Conservation (phyloP, 1,284 basidiomycete genomes). For the Lignosus rhinocerotis region DNA sequence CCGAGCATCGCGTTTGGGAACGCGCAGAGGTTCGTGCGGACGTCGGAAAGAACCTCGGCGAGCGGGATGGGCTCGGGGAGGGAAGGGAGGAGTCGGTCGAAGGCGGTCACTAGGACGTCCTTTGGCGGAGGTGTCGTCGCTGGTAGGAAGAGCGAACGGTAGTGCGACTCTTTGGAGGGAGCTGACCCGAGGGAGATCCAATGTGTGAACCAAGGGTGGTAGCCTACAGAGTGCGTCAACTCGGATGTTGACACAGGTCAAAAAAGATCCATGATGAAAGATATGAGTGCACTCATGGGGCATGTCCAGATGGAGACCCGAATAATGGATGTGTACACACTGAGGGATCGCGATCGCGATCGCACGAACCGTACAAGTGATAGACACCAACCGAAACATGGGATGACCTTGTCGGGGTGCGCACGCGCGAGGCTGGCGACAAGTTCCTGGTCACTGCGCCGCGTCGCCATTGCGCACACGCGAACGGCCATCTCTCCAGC, state of each 20-base stretch:
- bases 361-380: background rate
- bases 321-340: background rate
- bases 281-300: background rate
- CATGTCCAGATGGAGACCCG: too few relatives aligned
- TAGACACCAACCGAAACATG: constrained; percentile 65
- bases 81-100: constrained; percentile 51
- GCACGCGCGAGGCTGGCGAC: constrained; percentile 59
- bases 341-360: background rate
- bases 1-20: constrained; percentile 76
- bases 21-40: constrained; percentile 55
- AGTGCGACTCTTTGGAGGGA: constrained; percentile 63
- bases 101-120: constrained; percentile 38
- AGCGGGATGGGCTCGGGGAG: constrained; percentile 68
- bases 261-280: background rate
- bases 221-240: constrained; percentile 46
- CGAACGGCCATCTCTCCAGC: constrained; percentile 48
- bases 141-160: constrained; percentile 56
- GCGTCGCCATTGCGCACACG: constrained; percentile 76
- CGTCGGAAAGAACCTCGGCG: constrained; percentile 46
- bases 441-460: constrained; percentile 58
- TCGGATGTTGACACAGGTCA: background rate
- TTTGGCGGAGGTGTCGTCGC: constrained; percentile 15
- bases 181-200: constrained; percentile 51
- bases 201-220: constrained; percentile 85
- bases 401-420: constrained; percentile 67